phyloP scores from a whole-genome alignment of 2,329 filamentous ascomycete species.

The Lasiodiplodia hormozganensis region DNA sequence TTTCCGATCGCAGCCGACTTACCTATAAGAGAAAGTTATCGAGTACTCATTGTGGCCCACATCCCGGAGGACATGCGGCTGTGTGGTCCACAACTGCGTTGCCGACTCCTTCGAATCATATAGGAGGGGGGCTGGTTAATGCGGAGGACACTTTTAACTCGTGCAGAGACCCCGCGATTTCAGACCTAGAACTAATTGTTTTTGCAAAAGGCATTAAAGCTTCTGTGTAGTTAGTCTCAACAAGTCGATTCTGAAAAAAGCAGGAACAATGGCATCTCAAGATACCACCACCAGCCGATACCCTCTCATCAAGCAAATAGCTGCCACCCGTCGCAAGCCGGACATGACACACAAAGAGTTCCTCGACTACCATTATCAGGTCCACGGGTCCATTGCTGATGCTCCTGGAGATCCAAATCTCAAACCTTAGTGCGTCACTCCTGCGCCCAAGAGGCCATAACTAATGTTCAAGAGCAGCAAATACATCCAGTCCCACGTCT shows the following conservation, averaged over 20 bases:
- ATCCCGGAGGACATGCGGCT: not conserved
- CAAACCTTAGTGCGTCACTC: not conserved
- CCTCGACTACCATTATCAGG: slow-evolving; percentile 3
- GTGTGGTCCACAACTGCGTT: not conserved
- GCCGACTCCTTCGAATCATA: not conserved
- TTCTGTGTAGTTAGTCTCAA: not conserved
- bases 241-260: not conserved
- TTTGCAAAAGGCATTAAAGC: not conserved
- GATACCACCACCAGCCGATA: not conserved
- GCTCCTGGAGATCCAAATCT: not conserved
- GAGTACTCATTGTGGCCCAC: not conserved
- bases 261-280: not conserved
- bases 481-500: slow-evolving; percentile 1
- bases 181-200: not conserved
- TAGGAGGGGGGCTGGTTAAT: not conserved
- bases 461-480: not conserved
- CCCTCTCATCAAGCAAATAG: slow-evolving; percentile 10
- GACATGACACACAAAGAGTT: slow-evolving; percentile 2
- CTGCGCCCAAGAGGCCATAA: not conserved
- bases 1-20: not conserved
- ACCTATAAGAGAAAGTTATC: too few relatives aligned
- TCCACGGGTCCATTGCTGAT: not conserved
- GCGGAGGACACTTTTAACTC: not conserved
- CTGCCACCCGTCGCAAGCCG: slow-evolving; percentile 1
- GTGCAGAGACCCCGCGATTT: not conserved